Percentiles rank a stretch among this genome's conserved stretches.
Evolutionary conservation across 495 filamentous ascomycete species (phyloP).

Genomic region (Glarea lozoyensis): DNA sequence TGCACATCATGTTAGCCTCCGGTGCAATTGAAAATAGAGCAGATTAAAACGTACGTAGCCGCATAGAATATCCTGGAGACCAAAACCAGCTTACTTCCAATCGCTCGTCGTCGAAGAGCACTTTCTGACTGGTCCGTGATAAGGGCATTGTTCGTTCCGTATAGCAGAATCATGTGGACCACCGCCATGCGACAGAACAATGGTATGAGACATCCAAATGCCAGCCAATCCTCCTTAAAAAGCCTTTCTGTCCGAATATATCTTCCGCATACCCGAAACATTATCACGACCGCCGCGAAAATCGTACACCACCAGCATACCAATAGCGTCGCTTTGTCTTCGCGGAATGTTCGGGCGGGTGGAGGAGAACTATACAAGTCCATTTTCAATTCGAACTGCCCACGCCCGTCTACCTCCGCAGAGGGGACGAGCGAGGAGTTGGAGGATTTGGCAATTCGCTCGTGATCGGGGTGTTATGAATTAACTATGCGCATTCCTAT

Average conservation of each 20-base stretch:
- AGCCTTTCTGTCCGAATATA: constrained; percentile 73
- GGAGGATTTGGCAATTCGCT: constrained; percentile 8
- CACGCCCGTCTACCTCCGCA: constrained; percentile 52
- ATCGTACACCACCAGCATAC: constrained; percentile 92
- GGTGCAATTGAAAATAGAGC: background rate
- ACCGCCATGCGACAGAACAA: constrained; percentile 74
- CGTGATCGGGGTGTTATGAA: background rate
- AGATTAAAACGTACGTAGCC: constrained; percentile 53
- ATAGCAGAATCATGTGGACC: constrained; percentile 74
- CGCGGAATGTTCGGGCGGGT: constrained; percentile 38
- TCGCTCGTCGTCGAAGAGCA: constrained; percentile 37
- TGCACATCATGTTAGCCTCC: constrained; percentile 21
- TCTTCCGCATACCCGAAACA: constrained; percentile 66
- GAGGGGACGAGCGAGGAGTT: constrained; percentile 45
- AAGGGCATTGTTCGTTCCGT: constrained; percentile 78
- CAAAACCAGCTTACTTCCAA: constrained; percentile 59
- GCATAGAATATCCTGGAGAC: constrained; percentile 59
- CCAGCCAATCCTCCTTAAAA: constrained; percentile 81
- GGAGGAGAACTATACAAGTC: constrained; percentile 52
- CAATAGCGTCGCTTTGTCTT: constrained; percentile 71
- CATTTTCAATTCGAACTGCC: constrained; percentile 26
- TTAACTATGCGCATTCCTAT: constrained; percentile 12
- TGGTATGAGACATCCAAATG: constrained; percentile 71
- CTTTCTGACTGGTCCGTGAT: constrained; percentile 35
- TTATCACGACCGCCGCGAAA: constrained; percentile 73